Conservation (phyloP, 129 eudicot genomes). For the Flaveria bidentis region DNA sequence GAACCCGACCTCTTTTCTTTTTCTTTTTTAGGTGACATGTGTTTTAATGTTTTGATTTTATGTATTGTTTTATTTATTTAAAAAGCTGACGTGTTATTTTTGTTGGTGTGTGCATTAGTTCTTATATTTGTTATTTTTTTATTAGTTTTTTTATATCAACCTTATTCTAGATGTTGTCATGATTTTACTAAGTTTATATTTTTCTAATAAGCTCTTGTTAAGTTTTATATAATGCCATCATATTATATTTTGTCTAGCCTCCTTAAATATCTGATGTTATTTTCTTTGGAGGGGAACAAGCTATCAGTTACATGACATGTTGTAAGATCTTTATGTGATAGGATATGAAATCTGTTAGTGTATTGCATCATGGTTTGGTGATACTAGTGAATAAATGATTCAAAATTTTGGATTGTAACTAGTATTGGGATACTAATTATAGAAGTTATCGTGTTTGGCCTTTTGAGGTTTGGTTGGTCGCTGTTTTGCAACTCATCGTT, state of each 20-base stretch:
- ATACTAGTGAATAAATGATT: background rate
- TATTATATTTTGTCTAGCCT: background rate
- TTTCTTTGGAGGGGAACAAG: background rate
- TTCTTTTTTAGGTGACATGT: conserved; percentile 10
- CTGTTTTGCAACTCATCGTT: background rate
- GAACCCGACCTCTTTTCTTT: conserved; percentile 56
- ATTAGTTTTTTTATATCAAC: too few species aligned
- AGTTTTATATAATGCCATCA: background rate
- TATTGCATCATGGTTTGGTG: background rate
- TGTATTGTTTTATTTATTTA: background rate
- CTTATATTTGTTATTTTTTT: background rate
- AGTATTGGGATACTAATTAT: background rate
- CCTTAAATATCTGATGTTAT: too few species aligned
- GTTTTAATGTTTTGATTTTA: background rate
- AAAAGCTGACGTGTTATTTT: background rate
- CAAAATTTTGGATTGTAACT: background rate
- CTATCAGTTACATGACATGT: background rate
- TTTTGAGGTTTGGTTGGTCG: background rate
- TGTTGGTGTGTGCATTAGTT: background rate
- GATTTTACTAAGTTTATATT: background rate
- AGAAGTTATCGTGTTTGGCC: conserved; percentile 3
- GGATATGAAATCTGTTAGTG: background rate
- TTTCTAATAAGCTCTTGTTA: background rate
- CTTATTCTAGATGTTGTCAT: background rate
- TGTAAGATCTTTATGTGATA: background rate